phyloP scores from a whole-genome alignment of 2,329 filamentous ascomycete species.

The Aspergillus sp. region DNA sequence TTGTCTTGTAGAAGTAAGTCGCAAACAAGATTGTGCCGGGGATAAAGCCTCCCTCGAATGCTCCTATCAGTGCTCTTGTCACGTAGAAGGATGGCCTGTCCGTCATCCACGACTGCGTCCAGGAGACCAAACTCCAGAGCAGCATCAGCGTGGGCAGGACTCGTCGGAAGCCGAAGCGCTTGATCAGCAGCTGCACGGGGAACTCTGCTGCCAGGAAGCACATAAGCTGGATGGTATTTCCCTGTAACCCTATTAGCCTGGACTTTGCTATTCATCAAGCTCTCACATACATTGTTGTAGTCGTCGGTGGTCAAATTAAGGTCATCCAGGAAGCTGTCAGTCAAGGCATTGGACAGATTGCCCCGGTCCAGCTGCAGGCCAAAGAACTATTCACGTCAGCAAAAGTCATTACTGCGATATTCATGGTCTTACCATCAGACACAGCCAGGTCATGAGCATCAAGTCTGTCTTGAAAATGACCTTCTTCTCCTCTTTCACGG shows the following conservation, averaged over 20 bases:
- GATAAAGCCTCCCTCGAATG: conserved; percentile 39
- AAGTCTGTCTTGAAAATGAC: conserved; percentile 47
- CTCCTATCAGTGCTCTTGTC: conserved; percentile 41
- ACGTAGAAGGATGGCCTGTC: conserved; percentile 37
- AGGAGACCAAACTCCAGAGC: conserved; percentile 45
- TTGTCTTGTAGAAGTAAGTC: conserved; percentile 44
- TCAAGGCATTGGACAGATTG: conserved; percentile 36
- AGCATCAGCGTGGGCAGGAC: conserved; percentile 49
- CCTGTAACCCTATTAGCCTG: conserved; percentile 6
- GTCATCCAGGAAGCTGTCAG: conserved; percentile 39
- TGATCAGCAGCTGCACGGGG: conserved; percentile 49
- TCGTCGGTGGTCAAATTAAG: conserved; percentile 35
- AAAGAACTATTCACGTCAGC: conserved; percentile 26
- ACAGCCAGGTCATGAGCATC: conserved; percentile 22
- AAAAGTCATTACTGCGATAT: too few relatives aligned
- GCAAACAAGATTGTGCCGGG: conserved; percentile 42
- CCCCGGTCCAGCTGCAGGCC: conserved; percentile 35
- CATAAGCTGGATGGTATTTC: conserved; percentile 24
- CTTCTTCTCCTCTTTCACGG: conserved; percentile 45
- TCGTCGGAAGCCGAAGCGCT: conserved; percentile 46
- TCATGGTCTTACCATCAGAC: conserved; percentile 20
- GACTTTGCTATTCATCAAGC: too few relatives aligned
- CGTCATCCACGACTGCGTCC: conserved; percentile 35
- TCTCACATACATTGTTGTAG: conserved; percentile 34
- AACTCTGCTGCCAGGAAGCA: conserved; percentile 40